These are phyloP conservation scores for Mortierella hygrophila DNA, from an alignment of 192 early-diverging fungal species.

Conservation along the genomic window DNA sequence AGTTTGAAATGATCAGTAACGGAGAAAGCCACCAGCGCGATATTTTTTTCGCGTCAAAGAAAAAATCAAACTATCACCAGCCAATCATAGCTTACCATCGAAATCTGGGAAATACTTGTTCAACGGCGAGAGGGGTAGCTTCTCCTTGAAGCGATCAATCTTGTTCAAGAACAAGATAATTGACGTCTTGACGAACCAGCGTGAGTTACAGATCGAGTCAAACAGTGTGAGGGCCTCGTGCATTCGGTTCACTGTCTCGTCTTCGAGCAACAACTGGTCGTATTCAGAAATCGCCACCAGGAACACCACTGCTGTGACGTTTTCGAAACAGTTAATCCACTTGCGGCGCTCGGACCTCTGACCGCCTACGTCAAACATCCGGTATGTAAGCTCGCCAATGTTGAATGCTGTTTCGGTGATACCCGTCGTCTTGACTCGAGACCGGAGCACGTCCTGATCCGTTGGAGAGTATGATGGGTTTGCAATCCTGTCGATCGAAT, in stretches of 20 bases:
- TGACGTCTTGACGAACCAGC: conserved; percentile 97
- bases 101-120: conserved; percentile 92
- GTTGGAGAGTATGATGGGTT: conserved; percentile 86
- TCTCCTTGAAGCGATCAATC: conserved; percentile 95
- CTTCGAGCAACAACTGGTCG: conserved; percentile 95
- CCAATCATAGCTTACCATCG: conserved; percentile 36
- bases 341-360: conserved; percentile 98
- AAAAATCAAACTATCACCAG: not conserved
- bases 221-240: conserved; percentile 97
- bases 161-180: conserved; percentile 99
- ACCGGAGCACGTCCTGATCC: conserved; percentile 97
- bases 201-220: conserved; percentile 96
- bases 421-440: conserved; percentile 96
- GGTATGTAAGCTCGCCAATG: conserved; percentile 92
- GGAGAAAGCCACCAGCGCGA: not conserved
- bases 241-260: conserved; percentile 97
- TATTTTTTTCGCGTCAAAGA: not conserved
- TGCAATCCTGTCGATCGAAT: conserved; percentile 89
- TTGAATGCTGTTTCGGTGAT: conserved; percentile 95
- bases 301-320: conserved; percentile 95
- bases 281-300: conserved; percentile 96
- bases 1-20: not conserved
- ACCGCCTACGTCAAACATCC: conserved; percentile 98
- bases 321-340: conserved; percentile 99
- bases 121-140: conserved; percentile 88